phyloP scores from a whole-genome alignment of 805 yeast genomes.

The Kurtzmaniella fragi region DNA sequence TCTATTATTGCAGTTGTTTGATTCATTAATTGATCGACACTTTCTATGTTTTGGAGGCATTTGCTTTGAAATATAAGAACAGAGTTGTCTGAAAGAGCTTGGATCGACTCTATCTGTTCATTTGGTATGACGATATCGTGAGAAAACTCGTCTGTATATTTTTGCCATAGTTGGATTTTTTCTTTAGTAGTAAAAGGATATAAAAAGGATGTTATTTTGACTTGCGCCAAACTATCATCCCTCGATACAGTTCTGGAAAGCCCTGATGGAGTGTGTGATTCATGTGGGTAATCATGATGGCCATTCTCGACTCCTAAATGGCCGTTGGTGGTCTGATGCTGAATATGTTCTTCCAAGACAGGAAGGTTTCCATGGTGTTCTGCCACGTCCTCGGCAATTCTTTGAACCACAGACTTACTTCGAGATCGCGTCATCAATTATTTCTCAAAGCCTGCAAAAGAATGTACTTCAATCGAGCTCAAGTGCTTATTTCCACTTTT shows the following conservation, averaged over 20 bases:
- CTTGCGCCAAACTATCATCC: too few relatives aligned
- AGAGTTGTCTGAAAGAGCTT: constrained; percentile 30
- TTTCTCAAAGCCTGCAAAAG: neutral
- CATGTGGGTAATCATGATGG: too few relatives aligned
- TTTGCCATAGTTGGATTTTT: constrained; percentile 25
- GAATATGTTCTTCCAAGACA: constrained; percentile 4
- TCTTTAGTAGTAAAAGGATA: constrained; percentile 13
- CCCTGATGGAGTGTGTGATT: too few relatives aligned
- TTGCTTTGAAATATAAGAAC: constrained; percentile 32
- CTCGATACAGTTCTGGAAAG: too few relatives aligned
- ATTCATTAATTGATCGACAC: constrained; percentile 28
- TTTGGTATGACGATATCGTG: constrained; percentile 35
- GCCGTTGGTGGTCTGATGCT: too few relatives aligned
- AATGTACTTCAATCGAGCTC: neutral
- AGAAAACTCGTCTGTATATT: constrained; percentile 34
- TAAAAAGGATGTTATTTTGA: neutral
- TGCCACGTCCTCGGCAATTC: constrained; percentile 53
- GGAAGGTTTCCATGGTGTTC: constrained; percentile 15
- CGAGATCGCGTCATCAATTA: constrained; percentile 40
- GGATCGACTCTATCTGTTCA: constrained; percentile 36
- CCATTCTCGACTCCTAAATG: too few relatives aligned
- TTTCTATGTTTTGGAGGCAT: constrained; percentile 19
- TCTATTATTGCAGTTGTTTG: constrained; percentile 43
- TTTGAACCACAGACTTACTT: constrained; percentile 58
- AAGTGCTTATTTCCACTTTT: neutral